Evolutionary conservation across 768 basidiomycete species (phyloP).

Genomic region (Leccinum boreale): DNA sequence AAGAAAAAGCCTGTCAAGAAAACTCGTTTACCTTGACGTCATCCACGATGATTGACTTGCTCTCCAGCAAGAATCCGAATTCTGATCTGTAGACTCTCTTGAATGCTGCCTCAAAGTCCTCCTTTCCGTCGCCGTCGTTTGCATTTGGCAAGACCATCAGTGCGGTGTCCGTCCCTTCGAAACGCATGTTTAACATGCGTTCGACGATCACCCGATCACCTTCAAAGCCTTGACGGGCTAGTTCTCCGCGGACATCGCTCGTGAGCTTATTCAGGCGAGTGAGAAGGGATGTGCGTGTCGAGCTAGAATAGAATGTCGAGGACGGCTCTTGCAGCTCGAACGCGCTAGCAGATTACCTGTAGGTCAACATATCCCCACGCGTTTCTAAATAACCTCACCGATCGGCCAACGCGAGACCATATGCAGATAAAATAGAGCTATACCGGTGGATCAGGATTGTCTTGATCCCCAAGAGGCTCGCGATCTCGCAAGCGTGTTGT

Average conservation of each 20-base stretch:
- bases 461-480: slow-evolving; percentile 78
- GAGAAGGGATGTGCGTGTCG: slow-evolving; percentile 52
- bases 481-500: slow-evolving; percentile 93
- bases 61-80: slow-evolving; percentile 89
- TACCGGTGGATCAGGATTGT: slow-evolving; percentile 87
- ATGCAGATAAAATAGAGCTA: slow-evolving; percentile 91
- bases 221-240: slow-evolving; percentile 80
- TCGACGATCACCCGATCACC: slow-evolving; percentile 70
- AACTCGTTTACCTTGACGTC: slow-evolving; percentile 70
- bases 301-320: slow-evolving; percentile 69
- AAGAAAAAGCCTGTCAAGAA: not conserved
- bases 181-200: slow-evolving; percentile 87
- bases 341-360: slow-evolving; percentile 45
- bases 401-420: slow-evolving; percentile 90
- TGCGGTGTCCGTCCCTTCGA: slow-evolving; percentile 90
- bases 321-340: slow-evolving; percentile 88
- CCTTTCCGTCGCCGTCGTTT: slow-evolving; percentile 49
- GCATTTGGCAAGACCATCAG: slow-evolving; percentile 74
- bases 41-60: slow-evolving; percentile 81
- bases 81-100: slow-evolving; percentile 76
- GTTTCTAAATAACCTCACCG: slow-evolving; percentile 34
- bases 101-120: slow-evolving; percentile 81
- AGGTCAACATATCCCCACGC: not conserved
- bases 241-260: slow-evolving; percentile 57
- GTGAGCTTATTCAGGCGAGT: slow-evolving; percentile 70